phyloP scores from a whole-genome alignment of 192 early-diverging fungal genomes.

The Endogone sp. region DNA sequence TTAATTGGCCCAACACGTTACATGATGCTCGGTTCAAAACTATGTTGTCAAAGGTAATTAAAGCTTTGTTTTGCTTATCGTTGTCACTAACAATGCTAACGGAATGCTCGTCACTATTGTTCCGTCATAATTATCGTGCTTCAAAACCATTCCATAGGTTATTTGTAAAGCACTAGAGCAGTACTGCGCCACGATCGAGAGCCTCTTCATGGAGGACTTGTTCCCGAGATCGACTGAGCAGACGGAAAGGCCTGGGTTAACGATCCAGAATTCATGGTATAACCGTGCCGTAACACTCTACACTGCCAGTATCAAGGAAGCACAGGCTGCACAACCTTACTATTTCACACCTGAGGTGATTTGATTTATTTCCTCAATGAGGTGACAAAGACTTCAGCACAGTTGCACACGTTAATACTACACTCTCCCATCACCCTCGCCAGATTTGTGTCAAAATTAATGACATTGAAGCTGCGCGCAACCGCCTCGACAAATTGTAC shows the following conservation, averaged over 20 bases:
- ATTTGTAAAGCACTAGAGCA: conserved; percentile 59
- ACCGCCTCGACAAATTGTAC: conserved; percentile 48
- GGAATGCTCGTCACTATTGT: neutral
- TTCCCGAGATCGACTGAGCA: conserved; percentile 17
- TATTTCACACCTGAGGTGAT: conserved; percentile 48
- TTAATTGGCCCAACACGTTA: conserved; percentile 59
- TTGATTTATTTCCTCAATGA: neutral
- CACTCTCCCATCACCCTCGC: neutral
- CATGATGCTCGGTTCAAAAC: conserved; percentile 62
- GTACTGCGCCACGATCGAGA: conserved; percentile 51
- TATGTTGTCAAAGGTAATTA: conserved; percentile 57
- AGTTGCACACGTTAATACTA: neutral
- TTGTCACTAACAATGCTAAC: too few species aligned
- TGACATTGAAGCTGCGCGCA: conserved; percentile 50
- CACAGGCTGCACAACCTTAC: conserved; percentile 16
- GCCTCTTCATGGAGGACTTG: conserved; percentile 38
- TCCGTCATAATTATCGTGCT: neutral
- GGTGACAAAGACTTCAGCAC: neutral
- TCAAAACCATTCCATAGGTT: conserved; percentile 22
- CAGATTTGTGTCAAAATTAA: conserved; percentile 58
- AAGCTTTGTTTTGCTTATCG: conserved; percentile 2
- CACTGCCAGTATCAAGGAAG: neutral
- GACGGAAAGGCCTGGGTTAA: neutral
- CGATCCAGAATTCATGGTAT: neutral
- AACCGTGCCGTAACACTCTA: neutral